Conservation (phyloP, 176 grass and related monocot species). For the Echinochloa phyllopogon region DNA sequence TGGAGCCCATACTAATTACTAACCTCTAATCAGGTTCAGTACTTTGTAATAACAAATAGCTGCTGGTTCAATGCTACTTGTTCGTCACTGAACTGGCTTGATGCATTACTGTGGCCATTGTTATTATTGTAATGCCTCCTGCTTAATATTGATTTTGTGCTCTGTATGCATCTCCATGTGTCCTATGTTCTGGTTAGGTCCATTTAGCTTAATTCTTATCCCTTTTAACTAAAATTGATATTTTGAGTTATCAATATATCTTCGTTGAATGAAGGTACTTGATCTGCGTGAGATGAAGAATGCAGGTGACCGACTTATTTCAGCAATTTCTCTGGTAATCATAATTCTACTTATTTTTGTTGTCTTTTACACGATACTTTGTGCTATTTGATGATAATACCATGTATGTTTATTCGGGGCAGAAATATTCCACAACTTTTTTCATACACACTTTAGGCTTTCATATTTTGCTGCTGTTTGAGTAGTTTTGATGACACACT, state of each 20-base stretch:
- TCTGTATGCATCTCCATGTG: neutral
- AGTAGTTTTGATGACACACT: conserved; percentile 2
- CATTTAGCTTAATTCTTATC: neutral
- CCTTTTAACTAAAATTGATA: neutral
- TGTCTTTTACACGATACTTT: neutral
- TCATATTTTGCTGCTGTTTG: conserved; percentile 14
- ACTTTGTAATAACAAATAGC: neutral
- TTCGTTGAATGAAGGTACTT: conserved; percentile 55
- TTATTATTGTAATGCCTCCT: neutral
- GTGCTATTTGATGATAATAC: neutral
- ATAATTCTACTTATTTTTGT: neutral
- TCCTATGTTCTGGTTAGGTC: neutral
- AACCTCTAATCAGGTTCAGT: neutral
- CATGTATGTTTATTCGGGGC: neutral
- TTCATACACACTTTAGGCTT: neutral
- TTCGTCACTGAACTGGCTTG: neutral
- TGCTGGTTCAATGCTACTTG: neutral
- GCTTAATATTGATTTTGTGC: neutral
- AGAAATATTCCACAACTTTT: neutral
- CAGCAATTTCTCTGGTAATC: conserved; percentile 71
- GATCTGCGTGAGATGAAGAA: conserved; percentile 81
- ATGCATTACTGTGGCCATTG: neutral
- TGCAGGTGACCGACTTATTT: conserved; percentile 66
- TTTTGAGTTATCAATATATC: neutral
- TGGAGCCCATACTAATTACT: neutral